Evolutionary conservation across 345 rosid genomes (phyloP).

Genomic region (Pistacia atlantica): DNA sequence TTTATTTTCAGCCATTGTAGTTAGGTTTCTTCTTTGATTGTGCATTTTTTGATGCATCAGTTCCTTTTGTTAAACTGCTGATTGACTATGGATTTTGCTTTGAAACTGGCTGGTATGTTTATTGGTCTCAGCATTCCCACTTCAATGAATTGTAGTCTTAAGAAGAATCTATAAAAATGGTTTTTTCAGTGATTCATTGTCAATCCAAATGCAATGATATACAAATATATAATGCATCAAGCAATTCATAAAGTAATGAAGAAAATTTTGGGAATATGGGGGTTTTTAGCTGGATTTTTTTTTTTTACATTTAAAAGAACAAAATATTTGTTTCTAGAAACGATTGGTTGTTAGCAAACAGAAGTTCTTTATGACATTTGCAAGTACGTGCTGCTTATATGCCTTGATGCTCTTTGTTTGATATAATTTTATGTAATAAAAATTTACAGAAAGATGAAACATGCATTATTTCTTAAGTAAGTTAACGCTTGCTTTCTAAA

Average conservation of each 20-base stretch:
- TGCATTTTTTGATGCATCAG: conserved; percentile 1
- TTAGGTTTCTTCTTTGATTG: conserved; percentile 2
- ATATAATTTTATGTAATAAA: not conserved
- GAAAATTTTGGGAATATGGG: not conserved
- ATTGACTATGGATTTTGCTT: conserved; percentile 9
- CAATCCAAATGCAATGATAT: not conserved
- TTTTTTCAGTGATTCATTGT: not conserved
- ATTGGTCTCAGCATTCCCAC: not conserved
- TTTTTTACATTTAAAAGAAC: not conserved
- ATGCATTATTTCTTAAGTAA: not conserved
- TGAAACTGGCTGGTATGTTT: not conserved
- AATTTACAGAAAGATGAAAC: not conserved
- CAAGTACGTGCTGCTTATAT: not conserved
- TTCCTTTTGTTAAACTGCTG: not conserved
- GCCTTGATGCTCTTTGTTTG: not conserved
- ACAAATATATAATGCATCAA: not conserved
- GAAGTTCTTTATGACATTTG: not conserved
- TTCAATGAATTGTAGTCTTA: not conserved
- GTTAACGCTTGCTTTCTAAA: not conserved
- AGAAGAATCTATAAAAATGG: not conserved
- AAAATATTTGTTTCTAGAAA: not conserved
- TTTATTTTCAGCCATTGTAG: conserved; percentile 6
- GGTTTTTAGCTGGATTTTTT: not conserved
- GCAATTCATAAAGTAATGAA: not conserved
- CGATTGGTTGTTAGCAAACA: not conserved